These are phyloP conservation scores for Ulota crispa DNA, from an alignment of 225 moss, liverwort and hornwort species.

Conservation along the genomic window DNA sequence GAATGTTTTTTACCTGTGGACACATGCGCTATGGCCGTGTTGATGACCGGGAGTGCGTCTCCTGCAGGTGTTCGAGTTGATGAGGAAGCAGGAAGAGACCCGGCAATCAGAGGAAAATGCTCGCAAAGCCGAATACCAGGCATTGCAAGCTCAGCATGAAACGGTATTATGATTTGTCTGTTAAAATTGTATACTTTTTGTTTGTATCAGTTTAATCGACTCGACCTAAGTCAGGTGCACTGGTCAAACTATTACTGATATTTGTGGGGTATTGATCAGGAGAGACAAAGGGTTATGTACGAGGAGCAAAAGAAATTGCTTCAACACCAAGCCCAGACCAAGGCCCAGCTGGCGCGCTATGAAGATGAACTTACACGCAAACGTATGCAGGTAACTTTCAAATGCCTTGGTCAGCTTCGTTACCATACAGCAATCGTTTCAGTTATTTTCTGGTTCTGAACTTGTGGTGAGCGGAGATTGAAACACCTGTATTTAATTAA, in stretches of 20 bases:
- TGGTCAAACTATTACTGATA: neutral
- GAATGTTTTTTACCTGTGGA: neutral
- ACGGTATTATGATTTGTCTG: constrained; percentile 43
- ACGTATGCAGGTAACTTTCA: constrained; percentile 72
- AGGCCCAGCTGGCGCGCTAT: constrained; percentile 93
- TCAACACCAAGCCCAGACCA: constrained; percentile 95
- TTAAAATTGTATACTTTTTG: neutral
- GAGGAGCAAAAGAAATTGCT: constrained; percentile 89
- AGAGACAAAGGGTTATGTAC: constrained; percentile 82
- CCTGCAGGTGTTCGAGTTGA: constrained; percentile 86
- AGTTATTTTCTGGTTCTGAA: neutral
- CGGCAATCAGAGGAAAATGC: constrained; percentile 77
- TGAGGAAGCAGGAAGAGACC: constrained; percentile 95
- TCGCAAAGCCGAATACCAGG: constrained; percentile 81
- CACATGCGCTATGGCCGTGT: neutral
- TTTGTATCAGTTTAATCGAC: neutral
- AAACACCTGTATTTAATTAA: neutral
- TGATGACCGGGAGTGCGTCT: neutral
- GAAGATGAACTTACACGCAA: constrained; percentile 98
- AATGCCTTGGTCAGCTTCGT: neutral
- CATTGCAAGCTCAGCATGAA: constrained; percentile 90
- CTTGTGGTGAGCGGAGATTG: neutral
- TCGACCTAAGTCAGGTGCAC: neutral
- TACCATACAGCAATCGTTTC: neutral
- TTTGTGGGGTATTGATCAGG: constrained; percentile 34